A percentile compares a stretch with the other conserved stretches of the same genome.
Evolutionary conservation across 1,139 yeast genomes (phyloP).

Genomic region (Candida sp.): DNA sequence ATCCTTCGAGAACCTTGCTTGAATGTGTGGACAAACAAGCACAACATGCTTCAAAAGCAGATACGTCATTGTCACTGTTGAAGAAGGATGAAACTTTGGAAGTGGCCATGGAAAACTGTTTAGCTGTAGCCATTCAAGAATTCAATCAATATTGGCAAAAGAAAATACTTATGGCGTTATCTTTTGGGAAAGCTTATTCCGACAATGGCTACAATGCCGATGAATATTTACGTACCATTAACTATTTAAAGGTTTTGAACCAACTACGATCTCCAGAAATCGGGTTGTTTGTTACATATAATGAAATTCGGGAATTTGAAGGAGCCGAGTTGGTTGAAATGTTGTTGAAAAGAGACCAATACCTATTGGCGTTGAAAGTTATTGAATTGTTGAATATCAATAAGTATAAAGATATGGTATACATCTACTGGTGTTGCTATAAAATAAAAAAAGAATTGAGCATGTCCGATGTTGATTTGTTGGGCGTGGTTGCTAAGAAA

Average conservation of each 20-base stretch:
- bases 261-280: conserved; percentile 59
- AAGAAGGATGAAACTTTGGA: conserved; percentile 52
- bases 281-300: conserved; percentile 66
- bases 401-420: conserved; percentile 52
- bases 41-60: conserved; percentile 76
- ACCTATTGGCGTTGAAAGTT: conserved; percentile 61
- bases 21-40: conserved; percentile 79
- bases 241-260: conserved; percentile 64
- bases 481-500: conserved; percentile 45
- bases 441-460: conserved; percentile 58
- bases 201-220: conserved; percentile 47
- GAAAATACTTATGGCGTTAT: conserved; percentile 71
- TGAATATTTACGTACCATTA: conserved; percentile 58
- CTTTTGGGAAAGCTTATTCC: conserved; percentile 77
- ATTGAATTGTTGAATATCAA: conserved; percentile 47
- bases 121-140: conserved; percentile 75
- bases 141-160: conserved; percentile 80
- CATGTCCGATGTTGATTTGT: conserved; percentile 56
- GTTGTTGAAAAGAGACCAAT: conserved; percentile 58
- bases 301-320: conserved; percentile 48
- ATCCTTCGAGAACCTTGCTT: conserved; percentile 76
- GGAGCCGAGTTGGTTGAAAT: conserved; percentile 55
- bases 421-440: conserved; percentile 78
- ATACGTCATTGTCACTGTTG: conserved; percentile 61
- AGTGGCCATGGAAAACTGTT: conserved; percentile 68